Percentiles rank a stretch among this genome's conserved stretches.
Conservation (phyloP, 352 stramenopile genomes). For the Globisporangium middletonii region DNA sequence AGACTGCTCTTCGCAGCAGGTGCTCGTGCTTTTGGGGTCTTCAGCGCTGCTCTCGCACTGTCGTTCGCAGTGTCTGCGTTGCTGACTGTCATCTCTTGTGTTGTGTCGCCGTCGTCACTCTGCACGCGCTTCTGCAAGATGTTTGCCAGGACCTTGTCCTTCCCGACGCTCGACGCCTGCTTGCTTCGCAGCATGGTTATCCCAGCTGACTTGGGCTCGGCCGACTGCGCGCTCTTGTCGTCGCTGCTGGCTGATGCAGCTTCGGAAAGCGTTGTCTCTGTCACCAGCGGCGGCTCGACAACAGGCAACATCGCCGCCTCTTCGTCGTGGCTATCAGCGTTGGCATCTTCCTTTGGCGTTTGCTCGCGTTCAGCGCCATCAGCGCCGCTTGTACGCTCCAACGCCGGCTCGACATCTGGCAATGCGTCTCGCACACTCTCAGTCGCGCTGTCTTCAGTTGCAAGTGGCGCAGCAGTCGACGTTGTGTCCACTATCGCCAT, state of each 20-base stretch:
- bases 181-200: constrained; percentile 44
- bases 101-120: neutral
- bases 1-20: constrained; percentile 26
- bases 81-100: neutral
- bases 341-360: too few species aligned
- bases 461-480: too few species aligned
- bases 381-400: too few species aligned
- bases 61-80: constrained; percentile 1
- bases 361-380: too few species aligned
- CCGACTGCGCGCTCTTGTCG: neutral
- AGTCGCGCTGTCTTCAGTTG: too few species aligned
- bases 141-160: constrained; percentile 33
- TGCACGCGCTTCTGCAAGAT: constrained; percentile 24
- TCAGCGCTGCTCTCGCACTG: neutral
- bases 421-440: too few species aligned
- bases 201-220: constrained; percentile 19
- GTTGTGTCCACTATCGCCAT: too few species aligned
- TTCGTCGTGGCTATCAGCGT: too few species aligned
- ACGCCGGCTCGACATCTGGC: too few species aligned
- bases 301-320: too few species aligned
- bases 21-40: constrained; percentile 12
- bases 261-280: neutral
- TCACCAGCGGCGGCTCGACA: neutral
- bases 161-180: constrained; percentile 21
- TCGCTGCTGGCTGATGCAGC: constrained; percentile 2